Percentiles rank a stretch among this genome's conserved stretches.
Evolutionary conservation across 2,329 filamentous ascomycete genomes (phyloP).

Genomic region (Hymenoscyphus albidus): DNA sequence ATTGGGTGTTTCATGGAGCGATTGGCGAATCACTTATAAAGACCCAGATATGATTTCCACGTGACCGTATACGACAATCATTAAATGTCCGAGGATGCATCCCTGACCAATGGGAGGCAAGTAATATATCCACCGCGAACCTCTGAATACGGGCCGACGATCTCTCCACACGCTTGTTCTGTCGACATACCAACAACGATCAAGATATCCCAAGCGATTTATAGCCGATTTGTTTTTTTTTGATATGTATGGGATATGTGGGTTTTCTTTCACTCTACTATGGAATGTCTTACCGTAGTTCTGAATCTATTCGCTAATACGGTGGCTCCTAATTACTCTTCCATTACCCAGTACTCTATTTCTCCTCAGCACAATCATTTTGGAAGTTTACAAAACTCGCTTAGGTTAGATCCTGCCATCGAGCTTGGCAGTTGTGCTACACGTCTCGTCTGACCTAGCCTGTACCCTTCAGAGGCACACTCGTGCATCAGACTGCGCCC

Average conservation of each 20-base stretch:
- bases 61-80: not conserved
- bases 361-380: not conserved
- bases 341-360: not conserved
- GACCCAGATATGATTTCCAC: slow-evolving; percentile 1
- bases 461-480: not conserved
- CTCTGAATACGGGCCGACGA: not conserved
- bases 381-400: not conserved
- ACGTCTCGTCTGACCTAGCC: slow-evolving; percentile 11
- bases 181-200: not conserved
- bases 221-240: not conserved
- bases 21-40: not conserved
- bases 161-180: not conserved
- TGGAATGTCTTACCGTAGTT: not conserved
- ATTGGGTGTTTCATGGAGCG: not conserved
- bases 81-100: not conserved
- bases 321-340: not conserved
- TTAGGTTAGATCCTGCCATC: slow-evolving; percentile 2
- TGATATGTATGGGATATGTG: not conserved
- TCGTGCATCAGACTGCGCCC: slow-evolving; percentile 13
- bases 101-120: not conserved
- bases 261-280: not conserved
- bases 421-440: slow-evolving; percentile 11
- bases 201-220: not conserved
- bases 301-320: not conserved
- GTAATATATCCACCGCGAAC: not conserved